phyloP scores from a whole-genome alignment of 1,284 basidiomycete genomes.

The Cutaneotrichosporon sp. region DNA sequence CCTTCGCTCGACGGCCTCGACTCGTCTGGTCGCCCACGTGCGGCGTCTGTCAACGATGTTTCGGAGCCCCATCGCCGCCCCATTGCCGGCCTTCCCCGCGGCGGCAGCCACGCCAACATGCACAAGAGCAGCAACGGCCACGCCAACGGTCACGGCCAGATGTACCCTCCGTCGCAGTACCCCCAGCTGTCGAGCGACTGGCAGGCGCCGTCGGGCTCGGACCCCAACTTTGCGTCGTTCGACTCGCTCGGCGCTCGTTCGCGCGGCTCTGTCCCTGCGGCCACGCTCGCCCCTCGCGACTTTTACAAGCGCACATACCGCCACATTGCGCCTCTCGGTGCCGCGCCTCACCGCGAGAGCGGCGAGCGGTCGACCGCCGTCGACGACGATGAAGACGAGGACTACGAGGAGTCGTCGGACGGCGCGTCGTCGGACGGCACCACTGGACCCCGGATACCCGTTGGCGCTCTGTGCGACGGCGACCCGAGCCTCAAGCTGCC shows the following conservation, averaged over 20 bases:
- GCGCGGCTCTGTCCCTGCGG: slow-evolving; percentile 24
- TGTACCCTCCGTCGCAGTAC: slow-evolving; percentile 11
- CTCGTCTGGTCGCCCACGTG: slow-evolving; percentile 18
- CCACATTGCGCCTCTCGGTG: slow-evolving; percentile 43
- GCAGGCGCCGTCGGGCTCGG: background rate
- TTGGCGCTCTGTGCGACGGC: slow-evolving; percentile 9
- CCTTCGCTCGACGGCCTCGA: slow-evolving; percentile 32
- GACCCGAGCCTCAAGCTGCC: slow-evolving; percentile 25
- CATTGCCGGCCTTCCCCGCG: slow-evolving; percentile 24
- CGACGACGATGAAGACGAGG: slow-evolving; percentile 19
- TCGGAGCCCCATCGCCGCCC: slow-evolving; percentile 8
- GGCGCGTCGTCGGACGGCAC: background rate
- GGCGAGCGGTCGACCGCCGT: slow-evolving; percentile 26
- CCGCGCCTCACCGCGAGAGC: slow-evolving; percentile 29
- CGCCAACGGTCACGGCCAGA: slow-evolving; percentile 17
- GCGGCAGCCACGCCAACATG: slow-evolving; percentile 20
- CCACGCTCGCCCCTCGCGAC: slow-evolving; percentile 34
- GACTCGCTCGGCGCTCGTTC: slow-evolving; percentile 35
- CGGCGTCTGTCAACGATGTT: slow-evolving; percentile 5
- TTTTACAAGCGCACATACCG: slow-evolving; percentile 46
- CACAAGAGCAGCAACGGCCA: slow-evolving; percentile 9
- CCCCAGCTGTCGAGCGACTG: slow-evolving; percentile 11
- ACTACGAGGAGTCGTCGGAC: background rate
- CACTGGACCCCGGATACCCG: slow-evolving; percentile 4
- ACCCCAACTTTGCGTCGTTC: slow-evolving; percentile 25